A percentile compares a stretch with the other conserved stretches of the same genome.
phyloP scores from a whole-genome alignment of 1,139 yeast species.

The Candida sanyaensis region DNA sequence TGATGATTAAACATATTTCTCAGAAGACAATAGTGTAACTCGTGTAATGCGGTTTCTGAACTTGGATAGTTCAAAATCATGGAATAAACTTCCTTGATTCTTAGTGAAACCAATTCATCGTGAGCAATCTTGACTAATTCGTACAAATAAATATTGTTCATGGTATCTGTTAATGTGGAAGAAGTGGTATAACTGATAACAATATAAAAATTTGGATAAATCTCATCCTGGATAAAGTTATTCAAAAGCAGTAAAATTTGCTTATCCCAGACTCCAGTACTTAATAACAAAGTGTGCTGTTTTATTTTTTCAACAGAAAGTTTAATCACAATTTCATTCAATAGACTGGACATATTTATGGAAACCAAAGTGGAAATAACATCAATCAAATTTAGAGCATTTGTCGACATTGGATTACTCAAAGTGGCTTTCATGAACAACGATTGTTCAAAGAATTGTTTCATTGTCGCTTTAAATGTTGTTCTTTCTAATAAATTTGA shows the following conservation, averaged over 20 bases:
- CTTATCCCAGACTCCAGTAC: constrained; percentile 42
- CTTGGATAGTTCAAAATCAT: constrained; percentile 61
- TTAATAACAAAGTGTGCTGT: constrained; percentile 32
- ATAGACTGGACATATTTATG: constrained; percentile 32
- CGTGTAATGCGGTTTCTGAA: constrained; percentile 62
- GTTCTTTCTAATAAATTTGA: constrained; percentile 14
- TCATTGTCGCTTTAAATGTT: constrained; percentile 9
- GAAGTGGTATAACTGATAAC: constrained; percentile 21
- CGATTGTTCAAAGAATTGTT: constrained; percentile 9
- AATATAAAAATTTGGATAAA: constrained; percentile 40
- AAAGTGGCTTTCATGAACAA: constrained; percentile 10
- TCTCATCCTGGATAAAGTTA: constrained; percentile 36
- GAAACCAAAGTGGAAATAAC: constrained; percentile 21
- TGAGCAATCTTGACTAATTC: constrained; percentile 43
- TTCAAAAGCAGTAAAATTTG: constrained; percentile 39
- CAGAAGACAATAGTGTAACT: constrained; percentile 54
- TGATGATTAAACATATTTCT: constrained; percentile 19
- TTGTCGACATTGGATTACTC: constrained; percentile 7
- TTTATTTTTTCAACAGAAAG: constrained; percentile 44
- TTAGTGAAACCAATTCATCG: constrained; percentile 47
- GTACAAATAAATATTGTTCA: constrained; percentile 22
- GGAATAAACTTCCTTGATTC: constrained; percentile 67
- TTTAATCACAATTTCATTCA: constrained; percentile 41
- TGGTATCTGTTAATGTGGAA: constrained; percentile 13
- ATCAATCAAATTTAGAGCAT: constrained; percentile 13